Base-by-base conservation (phyloP, 768 basidiomycete species). In the Clavulina sp. region DNA sequence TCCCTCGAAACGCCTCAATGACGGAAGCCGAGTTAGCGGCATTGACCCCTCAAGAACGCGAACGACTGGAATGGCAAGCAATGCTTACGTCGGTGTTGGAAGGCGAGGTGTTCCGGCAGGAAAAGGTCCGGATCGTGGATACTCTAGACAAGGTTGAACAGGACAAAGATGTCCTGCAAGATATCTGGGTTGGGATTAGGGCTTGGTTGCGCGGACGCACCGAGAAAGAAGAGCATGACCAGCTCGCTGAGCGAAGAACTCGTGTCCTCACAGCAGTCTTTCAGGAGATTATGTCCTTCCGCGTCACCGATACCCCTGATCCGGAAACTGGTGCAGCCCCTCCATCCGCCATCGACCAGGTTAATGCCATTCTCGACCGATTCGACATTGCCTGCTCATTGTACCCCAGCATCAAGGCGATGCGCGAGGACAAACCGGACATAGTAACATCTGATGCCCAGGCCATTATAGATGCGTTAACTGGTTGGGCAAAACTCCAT, bases 71-170 rank as follows among this genome's bases (percentile, higher is more conserved):
- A 65, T 97, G 95, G 95, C 89, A 92, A 65, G 82, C 82, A 18
- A 83, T 96, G 79, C 76, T 97, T 30, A 77, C 86, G 9, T 93
- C 91, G 29, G 93, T 97, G 24, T 73, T 99, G 43, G 77, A 78
- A 29, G 92, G 95, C 6, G 92, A 97, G 60, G 89, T 99, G 7
- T 76, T 99, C 57, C 87, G 83, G 63, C 84, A 87, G 0, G 95
- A 97, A 68, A 95, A 89, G 67, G 84, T 84, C 24, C 78, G 95
- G 52, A 91, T 96, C 54, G 83, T 84, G 28, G 79, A 78, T 44
- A 84, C 78, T 16, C 68, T 88, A 48, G 77, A 81, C 56, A 74
- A 78, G 21, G 73, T 76, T 19, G 72, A 84, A 52, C 78, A 81
- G 66, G 75, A 81, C 65, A 73, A 78, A 61, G 75, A 74, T 63